Conservation (phyloP, 139 green algal genomes). For the Chlamydomonas sp. region DNA sequence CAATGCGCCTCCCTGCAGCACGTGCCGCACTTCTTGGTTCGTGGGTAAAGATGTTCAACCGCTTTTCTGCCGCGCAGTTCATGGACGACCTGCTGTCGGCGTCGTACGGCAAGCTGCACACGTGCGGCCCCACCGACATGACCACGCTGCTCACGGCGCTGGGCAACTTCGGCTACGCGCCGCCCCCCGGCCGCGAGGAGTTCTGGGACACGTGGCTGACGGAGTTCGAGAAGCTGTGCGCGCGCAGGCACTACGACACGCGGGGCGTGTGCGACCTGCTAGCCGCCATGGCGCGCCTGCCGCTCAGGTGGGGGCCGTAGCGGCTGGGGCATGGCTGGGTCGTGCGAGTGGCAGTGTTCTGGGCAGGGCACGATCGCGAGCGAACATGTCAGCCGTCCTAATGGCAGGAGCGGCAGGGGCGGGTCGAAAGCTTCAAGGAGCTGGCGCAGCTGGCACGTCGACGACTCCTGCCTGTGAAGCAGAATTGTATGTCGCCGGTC, state of each 20-base stretch:
- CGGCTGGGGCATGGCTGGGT: neutral
- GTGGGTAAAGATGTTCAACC: neutral
- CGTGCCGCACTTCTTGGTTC: neutral
- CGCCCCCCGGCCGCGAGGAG: neutral
- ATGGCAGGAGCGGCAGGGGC: too few species aligned
- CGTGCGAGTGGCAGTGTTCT: neutral
- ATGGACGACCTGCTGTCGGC: conserved; percentile 35
- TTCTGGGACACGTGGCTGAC: conserved; percentile 27
- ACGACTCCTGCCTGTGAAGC: too few species aligned
- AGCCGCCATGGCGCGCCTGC: conserved; percentile 22
- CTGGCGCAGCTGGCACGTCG: too few species aligned
- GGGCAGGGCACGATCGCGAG: too few species aligned
- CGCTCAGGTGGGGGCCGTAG: neutral
- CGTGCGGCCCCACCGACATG: conserved; percentile 28
- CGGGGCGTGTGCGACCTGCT: conserved; percentile 38
- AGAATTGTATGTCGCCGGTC: too few species aligned
- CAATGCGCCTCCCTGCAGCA: neutral
- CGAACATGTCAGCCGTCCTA: too few species aligned
- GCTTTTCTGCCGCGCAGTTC: neutral
- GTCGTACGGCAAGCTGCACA: conserved; percentile 44
- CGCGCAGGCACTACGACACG: conserved; percentile 27
- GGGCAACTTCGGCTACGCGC: conserved; percentile 33
- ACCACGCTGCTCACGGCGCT: conserved; percentile 30
- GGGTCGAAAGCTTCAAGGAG: too few species aligned
- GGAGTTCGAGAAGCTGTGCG: conserved; percentile 29